Evolutionary conservation across 306 rosid genomes (phyloP), one percentile per base, ranked within the genome.

Genomic region (Luffa aegyptiaca): DNA sequence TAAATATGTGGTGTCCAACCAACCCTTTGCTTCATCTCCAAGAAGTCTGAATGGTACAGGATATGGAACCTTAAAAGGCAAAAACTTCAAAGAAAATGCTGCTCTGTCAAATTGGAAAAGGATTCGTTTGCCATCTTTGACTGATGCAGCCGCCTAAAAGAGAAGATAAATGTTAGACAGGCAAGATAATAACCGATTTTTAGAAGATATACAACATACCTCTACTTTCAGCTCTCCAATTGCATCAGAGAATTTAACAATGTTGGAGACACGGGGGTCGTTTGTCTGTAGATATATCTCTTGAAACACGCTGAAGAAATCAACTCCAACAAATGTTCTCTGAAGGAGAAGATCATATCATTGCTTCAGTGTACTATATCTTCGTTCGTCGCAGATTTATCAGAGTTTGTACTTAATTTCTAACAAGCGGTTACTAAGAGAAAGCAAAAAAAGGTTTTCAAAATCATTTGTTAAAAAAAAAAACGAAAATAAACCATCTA

Each of bases 21-120:
- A 95, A 64, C 98, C 98, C 87, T 90, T 92, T 78, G 97, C 97
- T 88, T 94, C 98, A 75, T 94, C 97, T 84, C 98, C 97, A 14
- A 94, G 93, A 80, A 95, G 93, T 86, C 81, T 91, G 83, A 95
- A 95, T 57, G 98, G 98, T 77, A 95, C 97, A 36, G 98, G 98
- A 89, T 95, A 95, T n/a, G 98, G 98, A 79, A 95, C 90, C 90
- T 95, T 95, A 66, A 95, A 95, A n/a, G 98, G 97, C 61, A 94
- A 86, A 86, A 94, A 88, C 37, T 81, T 94, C 36, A 94, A 84
- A 59, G 92, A 84, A 89, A 94, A 94, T 3, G 97, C 98, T 57
- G 98, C 98, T 91, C 84, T 87, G 87, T 94, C 97, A 80, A 94
- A 94, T 87, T 79, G 88, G 81, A 94, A 94, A 58, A 90, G 97